Base-by-base conservation (phyloP, 306 rosid species). In the Echinosophora koreensis region DNA sequence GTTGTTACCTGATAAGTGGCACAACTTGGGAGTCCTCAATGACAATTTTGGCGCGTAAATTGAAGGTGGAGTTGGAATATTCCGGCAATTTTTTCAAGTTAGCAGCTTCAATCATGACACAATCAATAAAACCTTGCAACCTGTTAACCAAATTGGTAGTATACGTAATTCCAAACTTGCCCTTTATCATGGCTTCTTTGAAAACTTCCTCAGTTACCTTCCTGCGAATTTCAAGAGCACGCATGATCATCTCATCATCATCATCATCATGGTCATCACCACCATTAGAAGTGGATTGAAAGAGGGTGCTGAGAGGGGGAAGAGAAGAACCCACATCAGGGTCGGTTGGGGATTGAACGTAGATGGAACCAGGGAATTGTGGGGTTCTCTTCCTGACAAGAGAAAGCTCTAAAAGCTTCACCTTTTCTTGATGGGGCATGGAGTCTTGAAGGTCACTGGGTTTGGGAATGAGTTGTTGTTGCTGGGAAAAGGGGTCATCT, bases 301-400 rank as follows among this genome's bases (percentile, higher is more conserved):
- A 83, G 5, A 90, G 87, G 41, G 84, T 84, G 14, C 68, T 74
- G 7, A 90, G 54, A 14, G 89, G 87, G 28, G 94, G 90, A 8
- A 87, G 84, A 65, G 97, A 91, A 69, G 93, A 74, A 41, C 85
- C 88, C 83, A 88, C 93, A 38, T 90, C 93, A n/a, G 89, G 66
- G 72, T 92, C 97, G 30, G 86, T 50, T 0, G 98, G 91, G 46
- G 98, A 91, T 62, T 91, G 97, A 73, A 76, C 92, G 51, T 90
- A 90, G 44, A 94, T 88, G 37, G 98, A 94, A 39, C 97, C 98
- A 1, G 98, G 98, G 80, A 90, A 94, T 54, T 92, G 97, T 54
- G 97, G 98, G 60, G 97, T 90, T 50, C 97, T 86, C 27, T 83
- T 90, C 34, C 87, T 81, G 0, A 92, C 96, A 38, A 94, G 94